A percentile compares a stretch with the other conserved stretches of the same genome.
Conservation (phyloP, 2,329 filamentous ascomycete species). For the Colletotrichum sp. region DNA sequence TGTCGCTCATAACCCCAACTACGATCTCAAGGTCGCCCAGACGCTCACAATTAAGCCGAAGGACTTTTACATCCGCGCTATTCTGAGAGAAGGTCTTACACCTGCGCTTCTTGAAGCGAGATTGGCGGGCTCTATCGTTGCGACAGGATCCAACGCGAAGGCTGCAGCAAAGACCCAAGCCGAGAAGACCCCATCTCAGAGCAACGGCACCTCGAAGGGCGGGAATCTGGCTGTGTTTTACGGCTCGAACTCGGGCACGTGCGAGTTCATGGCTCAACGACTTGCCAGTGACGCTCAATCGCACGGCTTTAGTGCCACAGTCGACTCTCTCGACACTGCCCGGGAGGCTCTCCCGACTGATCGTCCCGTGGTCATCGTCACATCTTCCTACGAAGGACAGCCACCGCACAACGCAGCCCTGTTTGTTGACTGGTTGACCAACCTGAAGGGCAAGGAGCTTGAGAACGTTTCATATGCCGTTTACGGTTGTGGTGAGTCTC, state of each 20-base stretch:
- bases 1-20: conserved; percentile 61
- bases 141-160: background rate
- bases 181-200: background rate
- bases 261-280: conserved; percentile 67
- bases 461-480: conserved; percentile 65
- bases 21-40: conserved; percentile 56
- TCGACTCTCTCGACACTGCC: conserved; percentile 63
- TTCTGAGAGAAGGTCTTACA: conserved; percentile 47
- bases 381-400: conserved; percentile 72
- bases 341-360: conserved; percentile 60
- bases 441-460: conserved; percentile 49
- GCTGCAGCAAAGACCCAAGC: background rate
- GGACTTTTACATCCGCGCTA: conserved; percentile 63
- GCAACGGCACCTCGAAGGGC: conserved; percentile 3
- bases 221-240: conserved; percentile 65
- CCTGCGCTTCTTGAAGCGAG: conserved; percentile 49
- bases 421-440: conserved; percentile 69
- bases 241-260: conserved; percentile 75
- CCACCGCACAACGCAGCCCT: conserved; percentile 72
- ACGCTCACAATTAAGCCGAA: conserved; percentile 67
- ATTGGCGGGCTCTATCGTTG: conserved; percentile 38
- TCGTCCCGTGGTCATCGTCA: conserved; percentile 66
- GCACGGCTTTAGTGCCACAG: conserved; percentile 59
- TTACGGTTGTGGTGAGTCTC: conserved; percentile 63
- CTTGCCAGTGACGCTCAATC: conserved; percentile 59